Percentiles rank a stretch among this genome's conserved stretches.
These are phyloP conservation scores for Alternaria novae-zelandiae DNA, from an alignment of 2,329 filamentous ascomycete species.

Conservation along the genomic window DNA sequence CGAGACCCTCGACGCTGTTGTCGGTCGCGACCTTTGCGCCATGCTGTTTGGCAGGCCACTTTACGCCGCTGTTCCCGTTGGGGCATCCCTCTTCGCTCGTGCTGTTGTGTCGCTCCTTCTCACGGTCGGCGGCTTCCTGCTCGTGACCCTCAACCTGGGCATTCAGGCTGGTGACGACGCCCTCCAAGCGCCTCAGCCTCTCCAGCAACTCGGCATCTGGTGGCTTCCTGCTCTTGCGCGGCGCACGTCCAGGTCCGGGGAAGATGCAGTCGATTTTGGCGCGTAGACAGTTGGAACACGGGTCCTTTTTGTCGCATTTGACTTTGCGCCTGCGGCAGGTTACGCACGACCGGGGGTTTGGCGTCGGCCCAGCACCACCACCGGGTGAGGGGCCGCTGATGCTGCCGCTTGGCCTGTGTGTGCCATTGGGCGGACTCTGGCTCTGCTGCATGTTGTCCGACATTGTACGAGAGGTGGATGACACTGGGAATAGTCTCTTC, in stretches of 20 bases:
- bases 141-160: constrained; percentile 47
- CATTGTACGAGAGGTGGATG: constrained; percentile 24
- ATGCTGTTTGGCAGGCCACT: neutral
- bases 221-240: constrained; percentile 70
- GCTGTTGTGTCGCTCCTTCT: constrained; percentile 23
- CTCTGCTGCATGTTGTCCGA: constrained; percentile 28
- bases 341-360: constrained; percentile 45
- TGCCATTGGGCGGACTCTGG: constrained; percentile 25
- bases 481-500: neutral
- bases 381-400: constrained; percentile 18
- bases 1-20: constrained; percentile 45
- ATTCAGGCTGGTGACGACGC: constrained; percentile 70
- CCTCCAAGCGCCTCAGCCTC: constrained; percentile 73
- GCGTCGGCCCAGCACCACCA: constrained; percentile 13
- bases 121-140: constrained; percentile 40
- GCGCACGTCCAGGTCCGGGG: constrained; percentile 75
- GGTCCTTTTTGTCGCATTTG: constrained; percentile 78
- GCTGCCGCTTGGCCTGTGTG: constrained; percentile 26
- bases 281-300: constrained; percentile 76
- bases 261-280: constrained; percentile 76
- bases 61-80: neutral
- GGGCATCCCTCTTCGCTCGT: constrained; percentile 15
- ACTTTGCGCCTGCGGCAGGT: constrained; percentile 64
- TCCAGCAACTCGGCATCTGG: constrained; percentile 76
- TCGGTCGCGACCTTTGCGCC: constrained; percentile 36